Evolutionary conservation across 768 basidiomycete genomes (phyloP).

Genomic region (Paxillus involutus): DNA sequence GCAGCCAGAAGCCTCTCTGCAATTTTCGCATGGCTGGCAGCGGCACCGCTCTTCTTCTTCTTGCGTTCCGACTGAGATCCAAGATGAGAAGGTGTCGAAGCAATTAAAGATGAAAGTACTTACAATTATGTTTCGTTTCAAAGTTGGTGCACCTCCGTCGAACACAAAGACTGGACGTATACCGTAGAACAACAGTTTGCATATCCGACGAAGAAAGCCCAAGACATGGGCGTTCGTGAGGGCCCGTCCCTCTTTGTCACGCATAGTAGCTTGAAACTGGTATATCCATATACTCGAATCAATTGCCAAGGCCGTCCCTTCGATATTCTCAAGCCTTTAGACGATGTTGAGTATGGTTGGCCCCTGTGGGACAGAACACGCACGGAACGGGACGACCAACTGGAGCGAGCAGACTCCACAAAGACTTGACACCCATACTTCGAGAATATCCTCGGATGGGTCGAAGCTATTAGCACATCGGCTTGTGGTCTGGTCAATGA

Average conservation of each 20-base stretch:
- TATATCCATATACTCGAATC: slow-evolving; percentile 99
- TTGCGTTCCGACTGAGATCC: slow-evolving; percentile 72
- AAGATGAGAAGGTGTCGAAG: slow-evolving; percentile 1
- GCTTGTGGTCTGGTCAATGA: not conserved
- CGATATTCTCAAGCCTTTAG: slow-evolving; percentile 85
- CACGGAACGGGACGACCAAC: slow-evolving; percentile 93
- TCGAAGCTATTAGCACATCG: not conserved
- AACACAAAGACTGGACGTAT: slow-evolving; percentile 99
- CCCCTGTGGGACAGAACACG: slow-evolving; percentile 24
- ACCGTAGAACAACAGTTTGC: slow-evolving; percentile 94
- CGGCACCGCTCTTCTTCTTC: slow-evolving; percentile 90
- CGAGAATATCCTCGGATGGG: not conserved
- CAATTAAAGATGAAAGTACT: slow-evolving; percentile 25
- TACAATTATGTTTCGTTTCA: slow-evolving; percentile 90
- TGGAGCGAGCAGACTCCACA: slow-evolving; percentile 92
- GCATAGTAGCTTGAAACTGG: slow-evolving; percentile 99
- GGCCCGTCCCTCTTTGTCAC: slow-evolving; percentile 91
- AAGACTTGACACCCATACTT: slow-evolving; percentile 91
- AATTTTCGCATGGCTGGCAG: slow-evolving; percentile 77
- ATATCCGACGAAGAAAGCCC: slow-evolving; percentile 86
- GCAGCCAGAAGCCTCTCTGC: slow-evolving; percentile 93
- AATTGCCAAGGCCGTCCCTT: slow-evolving; percentile 94
- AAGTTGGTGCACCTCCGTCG: slow-evolving; percentile 90
- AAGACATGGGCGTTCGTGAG: slow-evolving; percentile 93
- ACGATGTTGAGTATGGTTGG: not conserved